These are phyloP conservation scores for Castanospermum australe DNA, from an alignment of 306 rosid genomes.

Conservation along the genomic window DNA sequence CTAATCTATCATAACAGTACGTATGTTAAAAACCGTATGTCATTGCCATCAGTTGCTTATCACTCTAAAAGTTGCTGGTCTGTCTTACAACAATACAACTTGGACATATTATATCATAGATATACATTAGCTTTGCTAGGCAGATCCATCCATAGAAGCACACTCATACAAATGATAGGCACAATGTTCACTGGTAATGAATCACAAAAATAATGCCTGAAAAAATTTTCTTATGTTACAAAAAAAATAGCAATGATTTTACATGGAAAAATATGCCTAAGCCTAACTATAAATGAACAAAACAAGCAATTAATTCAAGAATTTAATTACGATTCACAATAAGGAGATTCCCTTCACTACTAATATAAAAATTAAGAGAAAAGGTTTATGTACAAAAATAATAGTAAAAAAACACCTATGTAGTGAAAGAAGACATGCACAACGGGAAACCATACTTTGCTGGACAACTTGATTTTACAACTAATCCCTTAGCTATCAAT, in stretches of 20 bases:
- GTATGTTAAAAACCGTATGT: neutral
- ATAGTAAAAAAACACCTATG: neutral
- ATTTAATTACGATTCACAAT: slow-evolving; percentile 18
- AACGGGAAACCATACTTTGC: slow-evolving; percentile 65
- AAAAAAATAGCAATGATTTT: neutral
- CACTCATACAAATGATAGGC: slow-evolving; percentile 4
- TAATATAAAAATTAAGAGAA: neutral
- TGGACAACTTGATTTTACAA: slow-evolving; percentile 84
- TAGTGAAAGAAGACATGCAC: slow-evolving; percentile 8
- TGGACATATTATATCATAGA: neutral
- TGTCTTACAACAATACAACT: too few relatives aligned
- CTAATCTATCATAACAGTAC: neutral
- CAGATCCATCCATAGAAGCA: slow-evolving; percentile 7
- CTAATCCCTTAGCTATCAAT: slow-evolving; percentile 73
- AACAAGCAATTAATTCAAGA: neutral
- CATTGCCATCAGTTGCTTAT: neutral
- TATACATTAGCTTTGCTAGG: neutral
- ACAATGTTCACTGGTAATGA: neutral
- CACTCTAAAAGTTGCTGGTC: neutral
- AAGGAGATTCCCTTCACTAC: neutral
- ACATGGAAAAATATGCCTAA: slow-evolving; percentile 4
- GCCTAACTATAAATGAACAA: neutral
- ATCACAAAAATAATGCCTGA: slow-evolving; percentile 14
- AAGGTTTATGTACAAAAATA: slow-evolving; percentile 10
- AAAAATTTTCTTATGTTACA: neutral